Base-by-base conservation (phyloP, 2,329 filamentous ascomycete genomes). In the Alternaria postmessia region DNA sequence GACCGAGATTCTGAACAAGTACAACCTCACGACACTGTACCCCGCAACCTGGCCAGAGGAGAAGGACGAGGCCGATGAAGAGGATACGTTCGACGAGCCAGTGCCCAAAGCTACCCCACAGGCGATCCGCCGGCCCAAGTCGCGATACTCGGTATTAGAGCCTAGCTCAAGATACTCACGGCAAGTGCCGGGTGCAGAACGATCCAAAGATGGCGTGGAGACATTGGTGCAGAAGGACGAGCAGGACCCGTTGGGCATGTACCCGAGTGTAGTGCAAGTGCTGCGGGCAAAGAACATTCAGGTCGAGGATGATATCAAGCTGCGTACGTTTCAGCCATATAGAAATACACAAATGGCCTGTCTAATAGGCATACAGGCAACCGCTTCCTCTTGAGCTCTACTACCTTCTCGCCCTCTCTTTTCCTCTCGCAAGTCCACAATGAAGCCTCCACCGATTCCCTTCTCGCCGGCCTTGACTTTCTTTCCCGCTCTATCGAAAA, bases 371-470 rank as follows among this genome's bases (percentile, higher is more conserved):
- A 75, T 34, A 51, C 51, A 91, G 90, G 91, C 59, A 97, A 97
- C 75, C 92, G 93, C 65, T 99, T 98, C 79, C 87, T 99, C 57
- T 87, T 99, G 22, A 97, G 94, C 11, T 98, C 94, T 16, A 98
- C 94, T 12, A 94, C 92, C 51, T 99, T 99, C 81, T 96, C 93
- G 0, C 95, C 95, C 2, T 88, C 92, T 3, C 83, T 97, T 7
- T 99, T 97, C 78, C 86, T 99, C 12, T 95, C 94, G 0, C 92
- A 97, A 77, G 91, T 96, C 66, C 96, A 99, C 78, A 89, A 91
- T 61, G 87, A 89, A 48, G 94, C 91, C 55, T 93, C 94, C 56
- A 97, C 94, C 1, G 87, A 93, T 68, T 88, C 89, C 46, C 84
- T 99, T 1, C 84, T 97, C 12, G 84, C 87, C 49, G 96, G 95